Evolutionary conservation across 1,284 basidiomycete species (phyloP).

Genomic region (Mycosarcoma mackinlayi): DNA sequence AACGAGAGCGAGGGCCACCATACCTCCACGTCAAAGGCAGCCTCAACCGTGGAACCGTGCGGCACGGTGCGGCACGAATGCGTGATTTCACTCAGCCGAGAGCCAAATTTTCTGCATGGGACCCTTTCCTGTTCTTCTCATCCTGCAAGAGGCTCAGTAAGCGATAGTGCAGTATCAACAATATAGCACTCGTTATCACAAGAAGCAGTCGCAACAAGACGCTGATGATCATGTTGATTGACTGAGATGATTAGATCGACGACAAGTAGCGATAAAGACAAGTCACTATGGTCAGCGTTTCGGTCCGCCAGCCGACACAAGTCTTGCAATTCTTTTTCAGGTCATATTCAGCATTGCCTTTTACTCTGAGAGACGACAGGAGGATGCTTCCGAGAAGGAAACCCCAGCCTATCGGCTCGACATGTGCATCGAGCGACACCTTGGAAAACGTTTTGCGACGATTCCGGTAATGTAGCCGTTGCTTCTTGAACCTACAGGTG

Average conservation of each 20-base stretch:
- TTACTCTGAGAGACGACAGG: constrained; percentile 25
- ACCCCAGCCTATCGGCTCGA: constrained; percentile 14
- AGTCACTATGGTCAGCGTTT: constrained; percentile 7
- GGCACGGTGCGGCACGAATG: too few relatives aligned
- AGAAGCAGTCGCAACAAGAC: too few relatives aligned
- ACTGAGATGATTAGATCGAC: too few relatives aligned
- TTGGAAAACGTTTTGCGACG: not conserved
- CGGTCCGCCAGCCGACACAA: not conserved
- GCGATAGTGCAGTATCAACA: too few relatives aligned
- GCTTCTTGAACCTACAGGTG: constrained; percentile 17
- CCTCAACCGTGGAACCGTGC: constrained; percentile 21
- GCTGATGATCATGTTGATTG: too few relatives aligned
- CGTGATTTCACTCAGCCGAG: constrained; percentile 5
- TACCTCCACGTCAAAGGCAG: constrained; percentile 14
- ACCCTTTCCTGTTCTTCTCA: constrained; percentile 2
- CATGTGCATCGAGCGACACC: constrained; percentile 20
- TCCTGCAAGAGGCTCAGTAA: too few relatives aligned
- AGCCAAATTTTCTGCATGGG: constrained; percentile 13
- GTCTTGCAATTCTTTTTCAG: not conserved
- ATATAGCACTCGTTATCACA: not conserved
- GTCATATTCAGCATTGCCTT: constrained; percentile 50
- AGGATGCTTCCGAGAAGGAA: not conserved
- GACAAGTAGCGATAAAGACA: not conserved
- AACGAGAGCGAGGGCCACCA: too few relatives aligned
- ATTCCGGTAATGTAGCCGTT: constrained; percentile 8